Evolutionary conservation across 495 filamentous ascomycete species (phyloP).

Genomic region (Entonaema liquescens): DNA sequence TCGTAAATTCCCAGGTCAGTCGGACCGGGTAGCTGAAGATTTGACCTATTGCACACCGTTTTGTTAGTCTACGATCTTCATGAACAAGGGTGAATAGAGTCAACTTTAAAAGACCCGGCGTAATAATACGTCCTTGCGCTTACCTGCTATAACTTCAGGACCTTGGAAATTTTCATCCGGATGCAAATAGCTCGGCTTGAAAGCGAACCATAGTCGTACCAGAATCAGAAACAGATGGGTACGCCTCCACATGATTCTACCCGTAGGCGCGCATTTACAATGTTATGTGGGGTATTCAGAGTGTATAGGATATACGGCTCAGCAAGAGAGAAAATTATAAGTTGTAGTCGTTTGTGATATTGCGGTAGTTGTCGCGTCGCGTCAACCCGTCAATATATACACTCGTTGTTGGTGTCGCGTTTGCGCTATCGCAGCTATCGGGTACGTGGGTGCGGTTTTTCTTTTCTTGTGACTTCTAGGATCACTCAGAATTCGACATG

Average conservation of each 20-base stretch:
- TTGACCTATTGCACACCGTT: slow-evolving; percentile 65
- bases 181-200: slow-evolving; percentile 95
- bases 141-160: slow-evolving; percentile 95
- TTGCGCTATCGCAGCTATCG: background rate
- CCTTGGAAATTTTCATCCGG: slow-evolving; percentile 99
- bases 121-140: slow-evolving; percentile 42
- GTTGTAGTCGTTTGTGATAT: background rate
- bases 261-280: slow-evolving; percentile 28
- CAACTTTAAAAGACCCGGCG: background rate
- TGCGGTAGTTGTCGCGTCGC: slow-evolving; percentile 3
- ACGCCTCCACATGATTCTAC: slow-evolving; percentile 83
- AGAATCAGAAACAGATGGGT: slow-evolving; percentile 83
- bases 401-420: background rate
- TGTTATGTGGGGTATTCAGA: slow-evolving; percentile 18
- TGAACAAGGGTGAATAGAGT: too few relatives aligned
- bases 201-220: slow-evolving; percentile 91
- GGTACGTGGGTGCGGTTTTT: slow-evolving; percentile 3
- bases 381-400: background rate
- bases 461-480: slow-evolving; percentile 7
- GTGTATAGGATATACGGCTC: background rate
- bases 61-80: slow-evolving; percentile 25
- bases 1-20: slow-evolving; percentile 94
- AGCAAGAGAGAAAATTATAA: slow-evolving; percentile 1
- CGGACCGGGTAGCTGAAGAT: slow-evolving; percentile 88
- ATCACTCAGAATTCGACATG: slow-evolving; percentile 8